Conservation (phyloP, 2,329 filamentous ascomycete species). For the Ophiostoma himal-ulmi region DNA sequence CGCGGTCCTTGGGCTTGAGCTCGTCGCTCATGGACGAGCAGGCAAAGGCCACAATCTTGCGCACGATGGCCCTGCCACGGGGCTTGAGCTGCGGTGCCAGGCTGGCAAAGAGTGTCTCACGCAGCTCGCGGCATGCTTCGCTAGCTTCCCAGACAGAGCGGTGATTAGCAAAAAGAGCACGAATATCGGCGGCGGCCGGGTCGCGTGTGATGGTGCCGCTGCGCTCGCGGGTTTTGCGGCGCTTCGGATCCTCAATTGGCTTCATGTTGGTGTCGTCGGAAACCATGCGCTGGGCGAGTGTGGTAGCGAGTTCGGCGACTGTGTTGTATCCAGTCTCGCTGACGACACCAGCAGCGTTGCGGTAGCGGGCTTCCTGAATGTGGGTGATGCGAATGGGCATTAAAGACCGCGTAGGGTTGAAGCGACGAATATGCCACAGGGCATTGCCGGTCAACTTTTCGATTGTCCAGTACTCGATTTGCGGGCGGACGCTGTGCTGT, state of each 20-base stretch:
- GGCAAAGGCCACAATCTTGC: constrained; percentile 25
- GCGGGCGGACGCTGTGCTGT: constrained; percentile 18
- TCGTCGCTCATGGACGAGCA: constrained; percentile 23
- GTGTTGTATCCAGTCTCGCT: constrained; percentile 9
- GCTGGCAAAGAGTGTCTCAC: constrained; percentile 20
- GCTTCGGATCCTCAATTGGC: neutral
- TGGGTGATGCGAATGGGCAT: constrained; percentile 24
- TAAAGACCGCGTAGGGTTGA: constrained; percentile 16
- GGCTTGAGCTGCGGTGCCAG: constrained; percentile 18
- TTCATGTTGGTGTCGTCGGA: neutral
- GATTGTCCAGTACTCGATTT: constrained; percentile 24
- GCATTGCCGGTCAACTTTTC: constrained; percentile 24
- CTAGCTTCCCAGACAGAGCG: constrained; percentile 23
- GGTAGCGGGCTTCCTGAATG: constrained; percentile 22
- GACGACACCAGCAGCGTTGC: constrained; percentile 20
- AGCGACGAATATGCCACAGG: constrained; percentile 25
- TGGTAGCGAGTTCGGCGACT: constrained; percentile 19
- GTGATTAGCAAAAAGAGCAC: constrained; percentile 12
- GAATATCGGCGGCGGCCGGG: constrained; percentile 13
- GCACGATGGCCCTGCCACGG: constrained; percentile 15
- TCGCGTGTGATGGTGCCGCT: constrained; percentile 11
- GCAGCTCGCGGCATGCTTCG: constrained; percentile 22
- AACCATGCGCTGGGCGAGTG: constrained; percentile 17
- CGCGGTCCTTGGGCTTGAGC: constrained; percentile 4
- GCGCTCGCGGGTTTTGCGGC: neutral